phyloP scores from a whole-genome alignment of 768 basidiomycete genomes.

The Termitomyces heimii region DNA sequence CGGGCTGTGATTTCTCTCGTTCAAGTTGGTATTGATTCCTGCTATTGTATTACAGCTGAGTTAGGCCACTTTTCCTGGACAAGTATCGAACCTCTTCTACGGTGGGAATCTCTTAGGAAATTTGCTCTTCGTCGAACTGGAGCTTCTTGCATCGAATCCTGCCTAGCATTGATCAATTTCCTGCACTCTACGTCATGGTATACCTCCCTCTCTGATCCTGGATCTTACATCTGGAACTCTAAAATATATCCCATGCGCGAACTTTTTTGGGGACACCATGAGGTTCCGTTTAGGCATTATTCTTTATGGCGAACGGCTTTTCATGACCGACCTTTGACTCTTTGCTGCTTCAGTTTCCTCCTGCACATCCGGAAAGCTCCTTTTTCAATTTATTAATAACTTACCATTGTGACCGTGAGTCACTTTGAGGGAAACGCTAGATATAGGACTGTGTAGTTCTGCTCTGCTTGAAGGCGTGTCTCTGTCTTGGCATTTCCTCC shows the following conservation, averaged over 20 bases:
- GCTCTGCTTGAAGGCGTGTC: neutral
- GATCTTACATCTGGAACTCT: neutral
- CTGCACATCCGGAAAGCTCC: neutral
- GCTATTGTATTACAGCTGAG: neutral
- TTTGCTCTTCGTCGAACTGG: neutral
- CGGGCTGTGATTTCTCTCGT: too few relatives aligned
- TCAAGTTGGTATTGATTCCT: too few relatives aligned
- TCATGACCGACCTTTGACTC: neutral
- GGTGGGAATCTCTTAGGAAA: neutral
- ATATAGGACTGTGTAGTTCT: neutral
- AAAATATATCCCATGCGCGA: neutral
- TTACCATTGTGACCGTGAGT: neutral
- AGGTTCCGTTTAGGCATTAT: neutral
- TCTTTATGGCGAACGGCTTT: neutral
- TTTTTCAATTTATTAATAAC: neutral
- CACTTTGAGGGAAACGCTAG: neutral
- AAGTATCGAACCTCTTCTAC: neutral
- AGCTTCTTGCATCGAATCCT: neutral
- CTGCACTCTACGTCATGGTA: neutral
- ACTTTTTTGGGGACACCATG: neutral
- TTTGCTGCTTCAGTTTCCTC: neutral
- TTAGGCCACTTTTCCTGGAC: neutral
- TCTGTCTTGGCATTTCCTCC: neutral
- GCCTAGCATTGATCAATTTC: neutral
- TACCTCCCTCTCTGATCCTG: neutral